Evolutionary conservation across 345 rosid species (phyloP), one percentile per base, ranked within the genome.

Genomic region (Excoecaria agallocha): DNA sequence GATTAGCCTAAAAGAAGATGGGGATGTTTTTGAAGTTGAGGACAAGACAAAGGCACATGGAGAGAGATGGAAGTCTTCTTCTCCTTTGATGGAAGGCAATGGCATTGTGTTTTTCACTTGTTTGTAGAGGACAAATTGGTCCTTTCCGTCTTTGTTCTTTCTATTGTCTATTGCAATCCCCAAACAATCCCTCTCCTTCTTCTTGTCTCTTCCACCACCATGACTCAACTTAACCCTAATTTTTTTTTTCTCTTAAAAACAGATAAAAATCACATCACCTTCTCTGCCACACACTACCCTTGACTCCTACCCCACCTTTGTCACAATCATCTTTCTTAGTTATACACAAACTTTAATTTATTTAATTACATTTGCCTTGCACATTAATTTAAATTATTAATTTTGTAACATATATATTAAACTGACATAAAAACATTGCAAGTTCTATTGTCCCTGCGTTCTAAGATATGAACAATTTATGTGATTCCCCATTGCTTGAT

Each of bases 11-110:
- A 38, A 63, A 72, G 48, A 13, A 68, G 84, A 70, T 19, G 50
- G 73, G 24, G 80, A 82, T 83, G 86, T 75, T 85, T 77, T 85
- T 73, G 81, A 73, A 76, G 82, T 83, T 41, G 72, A 75, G 82
- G 88, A 84, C 86, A 80, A 80, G 86, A 81, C 88, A 84, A 60
- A 55, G 77, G 85, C 89, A 87, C 92, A 81, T 87, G 89, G 82
- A 46, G 78, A 48, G 84, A 71, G 69, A 68, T 67, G 55, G 56
- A 83, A 43, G 8, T 43, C 43, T 30, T 25, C 49, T 6, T 38
- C 52, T 39, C 17, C 37, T 58, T 71, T 64, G 66, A 71, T 22
- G 54, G 63, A 68, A 70, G 45, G 19, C 4, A 15, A 52, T 1
- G 57, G 30, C 30, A 50, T 39, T 6, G 19, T 51, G 6, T 7